A percentile compares a stretch with the other conserved stretches of the same genome.
Evolutionary conservation across 2,329 filamentous ascomycete species (phyloP).

Genomic region (Tolypocladium endophyticum): DNA sequence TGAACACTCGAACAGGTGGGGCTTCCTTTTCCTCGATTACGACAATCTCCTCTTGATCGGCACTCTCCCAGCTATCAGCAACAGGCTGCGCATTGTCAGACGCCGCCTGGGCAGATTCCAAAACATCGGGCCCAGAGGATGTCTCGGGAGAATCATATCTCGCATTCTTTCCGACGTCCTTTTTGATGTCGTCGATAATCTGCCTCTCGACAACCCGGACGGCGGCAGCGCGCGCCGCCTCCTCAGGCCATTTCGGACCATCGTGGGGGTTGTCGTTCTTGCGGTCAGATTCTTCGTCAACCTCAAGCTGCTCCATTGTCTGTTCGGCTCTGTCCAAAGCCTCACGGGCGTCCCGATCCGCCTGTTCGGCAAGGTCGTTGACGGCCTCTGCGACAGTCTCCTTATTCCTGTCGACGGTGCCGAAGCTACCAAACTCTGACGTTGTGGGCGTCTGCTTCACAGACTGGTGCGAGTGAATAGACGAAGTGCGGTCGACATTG

Average conservation of each 20-base stretch:
- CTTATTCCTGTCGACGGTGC: conserved; percentile 43
- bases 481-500: conserved; percentile 24
- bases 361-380: conserved; percentile 48
- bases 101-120: conserved; percentile 35
- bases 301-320: conserved; percentile 34
- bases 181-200: conserved; percentile 27
- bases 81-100: conserved; percentile 50
- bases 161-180: conserved; percentile 43
- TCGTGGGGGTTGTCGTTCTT: background rate
- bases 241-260: background rate
- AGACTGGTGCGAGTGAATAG: conserved; percentile 16
- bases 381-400: conserved; percentile 66
- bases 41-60: conserved; percentile 59
- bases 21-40: conserved; percentile 56
- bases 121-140: conserved; percentile 31
- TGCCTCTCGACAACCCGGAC: conserved; percentile 8
- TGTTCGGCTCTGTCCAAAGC: conserved; percentile 48
- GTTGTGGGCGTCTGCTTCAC: conserved; percentile 16
- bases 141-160: conserved; percentile 30
- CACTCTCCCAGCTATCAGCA: conserved; percentile 88
- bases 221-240: background rate
- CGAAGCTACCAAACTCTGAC: conserved; percentile 18
- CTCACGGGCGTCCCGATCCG: conserved; percentile 48
- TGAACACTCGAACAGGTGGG: conserved; percentile 69
- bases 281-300: conserved; percentile 12